Evolutionary conservation across 164 flowering plant genomes (phyloP).

Genomic region (Akebia trifoliata): DNA sequence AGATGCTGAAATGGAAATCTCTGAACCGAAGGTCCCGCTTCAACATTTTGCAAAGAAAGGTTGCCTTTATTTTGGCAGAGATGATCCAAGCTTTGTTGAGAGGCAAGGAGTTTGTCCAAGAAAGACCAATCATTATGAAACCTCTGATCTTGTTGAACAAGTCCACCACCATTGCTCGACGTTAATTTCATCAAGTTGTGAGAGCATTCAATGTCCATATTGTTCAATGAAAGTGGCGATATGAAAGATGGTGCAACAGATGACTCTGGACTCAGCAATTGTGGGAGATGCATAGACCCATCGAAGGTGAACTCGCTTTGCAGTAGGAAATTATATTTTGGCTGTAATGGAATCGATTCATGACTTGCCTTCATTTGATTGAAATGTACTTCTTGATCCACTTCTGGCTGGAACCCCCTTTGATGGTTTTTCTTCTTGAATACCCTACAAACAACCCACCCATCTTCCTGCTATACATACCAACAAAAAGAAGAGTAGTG

Average conservation of each 20-base stretch:
- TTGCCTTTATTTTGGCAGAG: constrained; percentile 20
- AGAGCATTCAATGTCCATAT: constrained; percentile 44
- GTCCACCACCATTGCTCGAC: constrained; percentile 13
- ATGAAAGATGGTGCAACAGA: constrained; percentile 20
- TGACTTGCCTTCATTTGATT: constrained; percentile 19
- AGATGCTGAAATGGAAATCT: constrained; percentile 46
- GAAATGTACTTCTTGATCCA: constrained; percentile 18
- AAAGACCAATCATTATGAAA: constrained; percentile 61
- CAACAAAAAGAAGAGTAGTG: not conserved
- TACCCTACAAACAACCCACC: constrained; percentile 91
- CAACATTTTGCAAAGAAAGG: constrained; percentile 19
- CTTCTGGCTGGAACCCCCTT: constrained; percentile 30
- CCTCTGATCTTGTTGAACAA: constrained; percentile 23
- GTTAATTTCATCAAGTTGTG: constrained; percentile 35
- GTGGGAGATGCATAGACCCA: constrained; percentile 69
- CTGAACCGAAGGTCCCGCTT: constrained; percentile 24
- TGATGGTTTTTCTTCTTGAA: constrained; percentile 62
- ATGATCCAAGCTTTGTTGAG: constrained; percentile 38
- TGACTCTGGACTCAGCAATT: constrained; percentile 43
- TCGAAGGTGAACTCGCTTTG: constrained; percentile 27
- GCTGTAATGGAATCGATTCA: constrained; percentile 19
- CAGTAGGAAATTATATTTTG: constrained; percentile 22
- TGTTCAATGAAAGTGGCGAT: constrained; percentile 26
- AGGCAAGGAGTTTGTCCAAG: constrained; percentile 71
- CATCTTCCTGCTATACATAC: constrained; percentile 56